A percentile compares a stretch with the other conserved stretches of the same genome.
Conservation (phyloP, 2,329 filamentous ascomycete species). For the Nothomitra cinnamomea region DNA sequence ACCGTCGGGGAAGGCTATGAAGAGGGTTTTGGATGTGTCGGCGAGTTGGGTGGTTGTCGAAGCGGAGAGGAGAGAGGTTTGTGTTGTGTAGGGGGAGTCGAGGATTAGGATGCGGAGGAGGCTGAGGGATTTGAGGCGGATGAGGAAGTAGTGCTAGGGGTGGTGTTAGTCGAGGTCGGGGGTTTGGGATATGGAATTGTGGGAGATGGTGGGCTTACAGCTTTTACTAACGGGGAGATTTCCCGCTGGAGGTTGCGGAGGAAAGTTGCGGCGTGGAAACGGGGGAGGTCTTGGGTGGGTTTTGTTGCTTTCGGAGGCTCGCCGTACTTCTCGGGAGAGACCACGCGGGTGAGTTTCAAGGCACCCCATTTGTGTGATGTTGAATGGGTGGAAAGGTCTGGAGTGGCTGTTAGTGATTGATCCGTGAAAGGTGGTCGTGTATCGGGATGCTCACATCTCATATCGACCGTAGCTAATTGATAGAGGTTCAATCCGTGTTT, state of each 20-base stretch:
- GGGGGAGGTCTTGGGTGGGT: constrained; percentile 31
- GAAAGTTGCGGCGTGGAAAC: constrained; percentile 68
- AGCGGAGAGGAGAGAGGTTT: constrained; percentile 21
- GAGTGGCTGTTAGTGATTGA: not conserved
- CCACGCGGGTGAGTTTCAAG: constrained; percentile 14
- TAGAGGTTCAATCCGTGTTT: constrained; percentile 45
- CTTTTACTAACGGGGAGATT: constrained; percentile 62
- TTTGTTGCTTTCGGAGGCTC: not conserved
- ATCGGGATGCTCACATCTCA: constrained; percentile 26
- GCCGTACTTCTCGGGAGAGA: not conserved
- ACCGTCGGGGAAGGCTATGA: constrained; percentile 66
- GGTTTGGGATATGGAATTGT: not conserved
- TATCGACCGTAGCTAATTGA: constrained; percentile 51
- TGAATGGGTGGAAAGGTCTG: constrained; percentile 45
- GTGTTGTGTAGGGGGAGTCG: constrained; percentile 60
- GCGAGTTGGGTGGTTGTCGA: constrained; percentile 21
- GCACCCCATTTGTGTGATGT: constrained; percentile 46
- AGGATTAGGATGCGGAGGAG: constrained; percentile 64
- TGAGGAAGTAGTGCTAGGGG: constrained; percentile 51
- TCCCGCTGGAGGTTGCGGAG: constrained; percentile 58
- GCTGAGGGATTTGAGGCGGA: constrained; percentile 54
- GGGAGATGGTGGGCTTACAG: constrained; percentile 17
- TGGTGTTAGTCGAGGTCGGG: not conserved
- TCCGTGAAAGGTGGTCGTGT: constrained; percentile 4
- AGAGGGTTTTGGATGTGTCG: constrained; percentile 56